Evolutionary conservation across 805 yeast species (phyloP).

Genomic region (Yamadazyma kitorensis): DNA sequence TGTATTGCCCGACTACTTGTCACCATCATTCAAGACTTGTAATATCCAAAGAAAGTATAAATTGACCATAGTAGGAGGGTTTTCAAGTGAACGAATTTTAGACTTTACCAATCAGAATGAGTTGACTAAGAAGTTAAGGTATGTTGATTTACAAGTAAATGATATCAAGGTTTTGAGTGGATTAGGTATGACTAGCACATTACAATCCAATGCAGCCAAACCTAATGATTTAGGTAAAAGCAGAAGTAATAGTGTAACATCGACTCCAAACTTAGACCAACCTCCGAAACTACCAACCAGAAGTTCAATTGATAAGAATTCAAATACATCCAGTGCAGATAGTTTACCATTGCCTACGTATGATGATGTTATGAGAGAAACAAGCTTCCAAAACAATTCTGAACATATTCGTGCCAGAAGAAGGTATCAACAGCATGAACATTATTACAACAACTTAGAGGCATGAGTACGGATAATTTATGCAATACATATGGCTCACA

Average conservation of each 20-base stretch:
- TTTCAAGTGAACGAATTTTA: constrained; percentile 21
- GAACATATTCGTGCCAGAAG: constrained; percentile 34
- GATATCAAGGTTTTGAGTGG: constrained; percentile 37
- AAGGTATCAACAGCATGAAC: constrained; percentile 31
- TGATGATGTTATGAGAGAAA: constrained; percentile 34
- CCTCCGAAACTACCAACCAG: constrained; percentile 7
- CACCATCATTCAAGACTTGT: constrained; percentile 58
- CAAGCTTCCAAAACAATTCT: constrained; percentile 26
- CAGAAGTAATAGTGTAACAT: not conserved
- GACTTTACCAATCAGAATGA: constrained; percentile 21
- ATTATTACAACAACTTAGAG: constrained; percentile 22
- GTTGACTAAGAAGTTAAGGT: constrained; percentile 18
- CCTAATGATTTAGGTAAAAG: no score
- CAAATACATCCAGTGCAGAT: constrained; percentile 6
- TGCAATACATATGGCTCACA: no score
- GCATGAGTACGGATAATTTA: constrained; percentile 5
- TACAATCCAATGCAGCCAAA: constrained; percentile 1
- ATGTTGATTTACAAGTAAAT: constrained; percentile 29
- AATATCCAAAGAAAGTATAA: constrained; percentile 43
- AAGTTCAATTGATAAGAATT: not conserved
- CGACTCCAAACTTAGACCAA: not conserved
- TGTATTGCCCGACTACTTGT: constrained; percentile 43
- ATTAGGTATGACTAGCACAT: constrained; percentile 1
- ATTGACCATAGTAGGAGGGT: constrained; percentile 21
- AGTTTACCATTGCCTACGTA: constrained; percentile 29